Conservation (phyloP, 2,329 filamentous ascomycete genomes). For the Penicillium freii region DNA sequence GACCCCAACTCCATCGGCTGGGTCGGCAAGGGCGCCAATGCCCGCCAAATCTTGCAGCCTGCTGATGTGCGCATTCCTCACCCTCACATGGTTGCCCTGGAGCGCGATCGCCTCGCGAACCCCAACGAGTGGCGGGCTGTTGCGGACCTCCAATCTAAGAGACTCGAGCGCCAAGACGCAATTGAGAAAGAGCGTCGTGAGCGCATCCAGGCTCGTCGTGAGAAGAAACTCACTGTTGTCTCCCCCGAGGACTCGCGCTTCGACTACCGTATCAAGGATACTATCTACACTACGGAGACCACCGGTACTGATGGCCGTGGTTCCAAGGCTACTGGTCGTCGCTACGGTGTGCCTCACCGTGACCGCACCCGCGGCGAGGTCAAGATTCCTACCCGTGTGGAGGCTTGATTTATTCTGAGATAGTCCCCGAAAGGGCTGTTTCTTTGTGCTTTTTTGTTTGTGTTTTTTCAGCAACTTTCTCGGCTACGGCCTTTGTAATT, state of each 20-base stretch:
- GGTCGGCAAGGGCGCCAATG: conserved; percentile 43
- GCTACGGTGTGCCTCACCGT: conserved; percentile 62
- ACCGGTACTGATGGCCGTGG: conserved; percentile 56
- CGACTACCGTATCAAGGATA: conserved; percentile 60
- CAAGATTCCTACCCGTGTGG: conserved; percentile 63
- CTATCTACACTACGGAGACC: conserved; percentile 53
- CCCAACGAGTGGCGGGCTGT: conserved; percentile 36
- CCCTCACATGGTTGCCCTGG: conserved; percentile 55
- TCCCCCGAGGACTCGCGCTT: conserved; percentile 52
- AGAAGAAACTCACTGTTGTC: conserved; percentile 44
- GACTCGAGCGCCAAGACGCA: conserved; percentile 42
- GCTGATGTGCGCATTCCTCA: conserved; percentile 64
- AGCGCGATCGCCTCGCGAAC: conserved; percentile 45
- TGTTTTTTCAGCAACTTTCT: conserved; percentile 11
- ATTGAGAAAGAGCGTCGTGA: conserved; percentile 41
- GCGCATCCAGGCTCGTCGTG: conserved; percentile 42
- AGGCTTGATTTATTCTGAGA: conserved; percentile 37
- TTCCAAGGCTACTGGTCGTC: conserved; percentile 53
- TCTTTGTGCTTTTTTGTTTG: not conserved
- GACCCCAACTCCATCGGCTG: conserved; percentile 39
- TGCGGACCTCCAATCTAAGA: conserved; percentile 44
- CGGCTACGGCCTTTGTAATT: conserved; percentile 12
- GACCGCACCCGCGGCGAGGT: conserved; percentile 62
- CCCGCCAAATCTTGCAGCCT: conserved; percentile 55
- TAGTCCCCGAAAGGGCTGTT: not conserved